phyloP scores from a whole-genome alignment of 768 basidiomycete genomes.

The Suillus alpinus region DNA sequence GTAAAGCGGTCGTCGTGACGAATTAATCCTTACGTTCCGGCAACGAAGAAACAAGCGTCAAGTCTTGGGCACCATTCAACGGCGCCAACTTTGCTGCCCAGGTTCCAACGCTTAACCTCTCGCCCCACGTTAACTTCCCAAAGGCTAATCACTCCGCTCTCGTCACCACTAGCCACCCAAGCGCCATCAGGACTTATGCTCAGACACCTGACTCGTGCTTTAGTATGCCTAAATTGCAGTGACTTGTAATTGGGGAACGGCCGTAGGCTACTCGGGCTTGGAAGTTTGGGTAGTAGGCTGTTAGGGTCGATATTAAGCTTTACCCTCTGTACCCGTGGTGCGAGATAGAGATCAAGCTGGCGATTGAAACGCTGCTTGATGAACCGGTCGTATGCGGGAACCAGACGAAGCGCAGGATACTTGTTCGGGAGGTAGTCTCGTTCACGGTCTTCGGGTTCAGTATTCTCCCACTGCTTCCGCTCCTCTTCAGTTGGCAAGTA shows the following conservation, averaged over 20 bases:
- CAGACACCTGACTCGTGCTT: slow-evolving; percentile 67
- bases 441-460: slow-evolving; percentile 87
- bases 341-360: slow-evolving; percentile 94
- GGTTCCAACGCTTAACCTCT: slow-evolving; percentile 84
- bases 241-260: slow-evolving; percentile 92
- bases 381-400: slow-evolving; percentile 88
- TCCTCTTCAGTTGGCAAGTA: slow-evolving; percentile 87
- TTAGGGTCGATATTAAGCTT: slow-evolving; percentile 92
- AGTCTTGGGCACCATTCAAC: slow-evolving; percentile 92
- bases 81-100: slow-evolving; percentile 75
- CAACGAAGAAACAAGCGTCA: slow-evolving; percentile 77
- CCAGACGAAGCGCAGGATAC: slow-evolving; percentile 78
- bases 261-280: slow-evolving; percentile 83
- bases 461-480: slow-evolving; percentile 75
- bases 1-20: slow-evolving; percentile 5
- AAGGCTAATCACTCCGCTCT: slow-evolving; percentile 78
- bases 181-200: slow-evolving; percentile 84
- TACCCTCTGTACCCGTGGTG: slow-evolving; percentile 82
- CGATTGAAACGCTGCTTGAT: slow-evolving; percentile 93
- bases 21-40: slow-evolving; percentile 62
- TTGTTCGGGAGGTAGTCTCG: slow-evolving; percentile 88
- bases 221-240: slow-evolving; percentile 66
- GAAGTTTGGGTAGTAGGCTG: slow-evolving; percentile 90
- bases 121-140: slow-evolving; percentile 93
- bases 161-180: slow-evolving; percentile 92